Conservation (phyloP, 2,329 filamentous ascomycete genomes). For the Clonostachys byssicola region DNA sequence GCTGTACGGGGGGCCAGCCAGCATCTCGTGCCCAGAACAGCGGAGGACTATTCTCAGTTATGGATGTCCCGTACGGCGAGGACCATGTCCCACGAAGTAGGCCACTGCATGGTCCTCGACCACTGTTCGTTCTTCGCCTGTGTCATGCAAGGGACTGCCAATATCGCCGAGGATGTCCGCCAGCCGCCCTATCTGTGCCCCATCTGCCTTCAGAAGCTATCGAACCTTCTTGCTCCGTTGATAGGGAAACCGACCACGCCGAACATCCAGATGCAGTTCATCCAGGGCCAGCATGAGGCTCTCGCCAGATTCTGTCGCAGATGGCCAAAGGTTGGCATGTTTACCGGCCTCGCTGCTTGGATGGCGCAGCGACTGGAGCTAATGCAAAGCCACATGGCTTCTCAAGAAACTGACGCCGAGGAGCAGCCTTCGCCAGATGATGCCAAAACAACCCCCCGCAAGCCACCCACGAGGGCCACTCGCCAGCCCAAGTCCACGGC, state of each 20-base stretch:
- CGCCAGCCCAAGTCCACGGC: no score
- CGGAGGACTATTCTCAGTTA: slow-evolving; percentile 26
- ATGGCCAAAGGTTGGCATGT: slow-evolving; percentile 34
- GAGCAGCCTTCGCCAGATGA: no score
- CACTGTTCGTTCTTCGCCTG: slow-evolving; percentile 66
- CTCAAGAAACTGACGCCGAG: no score
- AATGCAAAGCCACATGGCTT: background rate
- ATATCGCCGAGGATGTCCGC: slow-evolving; percentile 51
- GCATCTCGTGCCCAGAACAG: slow-evolving; percentile 11
- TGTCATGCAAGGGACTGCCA: slow-evolving; percentile 56
- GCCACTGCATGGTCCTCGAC: slow-evolving; percentile 62
- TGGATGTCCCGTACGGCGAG: slow-evolving; percentile 56
- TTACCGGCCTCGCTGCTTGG: slow-evolving; percentile 41
- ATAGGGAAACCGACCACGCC: background rate
- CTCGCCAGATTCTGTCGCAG: slow-evolving; percentile 34
- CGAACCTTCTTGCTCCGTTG: slow-evolving; percentile 4
- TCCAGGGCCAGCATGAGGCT: slow-evolving; percentile 28
- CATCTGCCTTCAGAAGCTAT: slow-evolving; percentile 52
- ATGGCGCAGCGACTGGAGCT: slow-evolving; percentile 9
- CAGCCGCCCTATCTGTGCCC: slow-evolving; percentile 62
- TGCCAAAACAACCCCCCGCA: no score
- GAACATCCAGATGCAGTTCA: slow-evolving; percentile 9
- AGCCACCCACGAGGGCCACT: no score
- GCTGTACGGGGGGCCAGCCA: slow-evolving; percentile 19
- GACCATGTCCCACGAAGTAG: slow-evolving; percentile 61